Conservation (phyloP, 495 filamentous ascomycete genomes). For the Penicillium crystallinum region DNA sequence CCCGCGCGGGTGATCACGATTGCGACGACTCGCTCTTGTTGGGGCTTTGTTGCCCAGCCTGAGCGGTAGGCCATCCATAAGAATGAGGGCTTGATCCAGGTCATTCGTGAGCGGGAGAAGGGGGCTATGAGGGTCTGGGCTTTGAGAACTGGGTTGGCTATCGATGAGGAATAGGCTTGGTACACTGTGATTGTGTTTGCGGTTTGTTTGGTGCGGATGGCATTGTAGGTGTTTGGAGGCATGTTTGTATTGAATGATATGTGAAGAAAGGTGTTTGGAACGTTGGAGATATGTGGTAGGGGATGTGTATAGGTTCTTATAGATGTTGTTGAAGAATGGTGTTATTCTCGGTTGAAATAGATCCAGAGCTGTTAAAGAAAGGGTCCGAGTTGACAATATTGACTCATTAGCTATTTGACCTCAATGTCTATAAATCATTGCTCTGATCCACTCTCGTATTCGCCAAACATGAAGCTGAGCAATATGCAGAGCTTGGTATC, state of each 20-base stretch:
- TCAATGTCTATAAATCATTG: neutral
- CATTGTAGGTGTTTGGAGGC: conserved; percentile 28
- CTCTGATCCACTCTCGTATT: neutral
- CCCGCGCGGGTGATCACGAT: conserved; percentile 41
- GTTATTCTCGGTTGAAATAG: too few species aligned
- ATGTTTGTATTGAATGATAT: too few species aligned
- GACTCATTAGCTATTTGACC: neutral
- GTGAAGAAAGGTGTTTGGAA: too few species aligned
- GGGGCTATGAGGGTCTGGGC: conserved; percentile 45
- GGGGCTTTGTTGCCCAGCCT: conserved; percentile 47
- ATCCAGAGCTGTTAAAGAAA: neutral
- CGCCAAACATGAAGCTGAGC: neutral
- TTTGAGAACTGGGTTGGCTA: conserved; percentile 50
- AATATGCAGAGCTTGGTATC: neutral
- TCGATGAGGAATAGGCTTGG: conserved; percentile 53
- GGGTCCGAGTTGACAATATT: neutral
- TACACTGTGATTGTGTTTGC: conserved; percentile 53
- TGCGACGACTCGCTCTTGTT: conserved; percentile 51
- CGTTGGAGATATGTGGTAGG: too few species aligned
- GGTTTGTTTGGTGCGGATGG: conserved; percentile 50
- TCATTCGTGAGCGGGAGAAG: conserved; percentile 55
- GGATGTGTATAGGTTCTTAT: too few species aligned
- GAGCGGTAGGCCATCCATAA: conserved; percentile 61
- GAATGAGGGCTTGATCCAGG: conserved; percentile 64
- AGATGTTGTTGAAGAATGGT: too few species aligned